Percentiles rank a stretch among this genome's conserved stretches.
Conservation (phyloP, 345 rosid species). For the Populus tremula region DNA sequence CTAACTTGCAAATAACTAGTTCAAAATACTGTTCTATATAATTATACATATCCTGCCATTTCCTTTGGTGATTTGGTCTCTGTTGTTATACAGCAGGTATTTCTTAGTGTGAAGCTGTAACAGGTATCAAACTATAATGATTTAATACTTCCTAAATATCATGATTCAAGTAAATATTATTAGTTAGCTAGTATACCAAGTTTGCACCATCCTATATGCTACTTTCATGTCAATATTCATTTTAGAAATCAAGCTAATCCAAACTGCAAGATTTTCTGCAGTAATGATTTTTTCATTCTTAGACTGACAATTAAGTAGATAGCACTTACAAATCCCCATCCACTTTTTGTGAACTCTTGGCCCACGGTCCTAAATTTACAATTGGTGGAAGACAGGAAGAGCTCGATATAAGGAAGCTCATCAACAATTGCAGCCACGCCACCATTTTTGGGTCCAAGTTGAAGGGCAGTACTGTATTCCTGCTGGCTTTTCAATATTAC, state of each 20-base stretch:
- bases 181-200: neutral
- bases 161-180: neutral
- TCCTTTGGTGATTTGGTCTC: no score
- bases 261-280: neutral
- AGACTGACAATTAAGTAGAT: neutral
- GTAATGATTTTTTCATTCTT: neutral
- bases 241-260: neutral
- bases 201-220: neutral
- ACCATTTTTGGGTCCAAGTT: constrained; percentile 55
- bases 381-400: constrained; percentile 59
- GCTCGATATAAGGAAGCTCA: constrained; percentile 88
- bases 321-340: constrained; percentile 95
- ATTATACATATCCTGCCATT: no score
- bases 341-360: constrained; percentile 81
- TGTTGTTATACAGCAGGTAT: no score
- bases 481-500: constrained; percentile 44
- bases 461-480: constrained; percentile 54
- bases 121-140: no score
- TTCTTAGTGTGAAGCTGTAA: no score
- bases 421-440: constrained; percentile 93
- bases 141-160: no score
- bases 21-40: neutral
- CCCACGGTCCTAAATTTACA: constrained; percentile 77
- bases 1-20: neutral
- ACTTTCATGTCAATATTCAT: neutral